A percentile compares a stretch with the other conserved stretches of the same genome.
Evolutionary conservation across 83 land plant species (phyloP).

Genomic region (Diphasiastrum complanatum): DNA sequence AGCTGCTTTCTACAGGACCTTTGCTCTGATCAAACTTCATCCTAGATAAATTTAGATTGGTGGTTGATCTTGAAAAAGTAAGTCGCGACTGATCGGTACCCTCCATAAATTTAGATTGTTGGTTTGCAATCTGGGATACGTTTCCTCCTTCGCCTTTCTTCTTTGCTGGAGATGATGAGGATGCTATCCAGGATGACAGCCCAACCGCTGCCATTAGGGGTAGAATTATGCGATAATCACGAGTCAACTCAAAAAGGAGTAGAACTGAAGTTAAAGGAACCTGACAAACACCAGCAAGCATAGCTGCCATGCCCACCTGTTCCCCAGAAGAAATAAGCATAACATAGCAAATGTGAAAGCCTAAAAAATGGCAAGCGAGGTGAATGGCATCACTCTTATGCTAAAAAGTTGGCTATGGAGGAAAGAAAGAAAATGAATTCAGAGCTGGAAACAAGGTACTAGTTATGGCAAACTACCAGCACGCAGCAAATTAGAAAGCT

Average conservation of each 20-base stretch:
- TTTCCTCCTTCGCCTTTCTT: slow-evolving; percentile 18
- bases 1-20: slow-evolving; percentile 3
- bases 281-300: slow-evolving; percentile 92
- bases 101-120: neutral
- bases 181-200: slow-evolving; percentile 80
- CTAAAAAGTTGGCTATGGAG: no score
- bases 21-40: neutral
- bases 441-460: neutral
- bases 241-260: slow-evolving; percentile 93
- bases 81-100: no score
- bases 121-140: slow-evolving; percentile 6
- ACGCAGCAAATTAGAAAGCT: no score
- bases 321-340: neutral
- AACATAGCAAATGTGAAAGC: no score
- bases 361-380: no score
- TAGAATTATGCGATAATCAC: slow-evolving; percentile 84
- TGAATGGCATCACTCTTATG: no score
- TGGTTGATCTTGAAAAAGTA: no score
- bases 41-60: no score
- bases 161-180: slow-evolving; percentile 42
- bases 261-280: slow-evolving; percentile 91
- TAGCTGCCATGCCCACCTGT: slow-evolving; percentile 99
- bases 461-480: neutral
- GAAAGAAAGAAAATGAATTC: neutral
- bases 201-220: slow-evolving; percentile 97